These are phyloP conservation scores for Microbotryum intermedium DNA, from an alignment of 1,284 basidiomycete genomes.

Conservation along the genomic window DNA sequence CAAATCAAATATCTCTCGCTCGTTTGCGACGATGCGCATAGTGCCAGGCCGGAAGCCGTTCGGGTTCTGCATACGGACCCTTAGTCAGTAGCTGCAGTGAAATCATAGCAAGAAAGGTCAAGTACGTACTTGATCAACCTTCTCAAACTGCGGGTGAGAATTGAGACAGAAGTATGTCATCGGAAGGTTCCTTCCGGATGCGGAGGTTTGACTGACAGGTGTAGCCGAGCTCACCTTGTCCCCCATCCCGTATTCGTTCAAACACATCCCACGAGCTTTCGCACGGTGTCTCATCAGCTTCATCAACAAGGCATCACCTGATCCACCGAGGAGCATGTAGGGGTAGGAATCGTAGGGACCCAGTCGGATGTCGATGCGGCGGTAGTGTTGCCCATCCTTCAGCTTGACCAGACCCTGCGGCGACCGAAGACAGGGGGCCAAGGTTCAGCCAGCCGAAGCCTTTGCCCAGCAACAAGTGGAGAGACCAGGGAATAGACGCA, in stretches of 20 bases:
- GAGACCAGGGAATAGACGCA: not conserved
- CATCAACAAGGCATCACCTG: constrained; percentile 21
- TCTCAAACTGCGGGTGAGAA: not conserved
- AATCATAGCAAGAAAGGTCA: not conserved
- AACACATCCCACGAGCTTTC: constrained; percentile 10
- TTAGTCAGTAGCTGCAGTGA: not conserved
- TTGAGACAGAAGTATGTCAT: not conserved
- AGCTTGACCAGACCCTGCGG: constrained; percentile 25
- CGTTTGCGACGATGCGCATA: constrained; percentile 22
- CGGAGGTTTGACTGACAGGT: constrained; percentile 4
- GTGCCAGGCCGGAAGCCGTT: constrained; percentile 28
- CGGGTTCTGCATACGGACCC: constrained; percentile 3
- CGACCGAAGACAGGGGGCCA: not conserved
- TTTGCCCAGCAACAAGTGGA: not conserved
- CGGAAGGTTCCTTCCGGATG: constrained; percentile 4
- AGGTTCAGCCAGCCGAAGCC: not conserved
- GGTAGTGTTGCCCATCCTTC: constrained; percentile 5
- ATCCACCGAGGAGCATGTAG: constrained; percentile 18
- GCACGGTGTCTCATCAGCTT: constrained; percentile 23
- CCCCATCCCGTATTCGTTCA: constrained; percentile 33
- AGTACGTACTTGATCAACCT: constrained; percentile 5
- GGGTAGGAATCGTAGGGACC: constrained; percentile 12
- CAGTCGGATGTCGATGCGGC: constrained; percentile 29
- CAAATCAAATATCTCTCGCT: constrained; percentile 28
- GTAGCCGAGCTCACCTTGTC: not conserved